Base-by-base conservation (phyloP, 2,329 filamentous ascomycete species). In the Beauveria scarabaeidicola region DNA sequence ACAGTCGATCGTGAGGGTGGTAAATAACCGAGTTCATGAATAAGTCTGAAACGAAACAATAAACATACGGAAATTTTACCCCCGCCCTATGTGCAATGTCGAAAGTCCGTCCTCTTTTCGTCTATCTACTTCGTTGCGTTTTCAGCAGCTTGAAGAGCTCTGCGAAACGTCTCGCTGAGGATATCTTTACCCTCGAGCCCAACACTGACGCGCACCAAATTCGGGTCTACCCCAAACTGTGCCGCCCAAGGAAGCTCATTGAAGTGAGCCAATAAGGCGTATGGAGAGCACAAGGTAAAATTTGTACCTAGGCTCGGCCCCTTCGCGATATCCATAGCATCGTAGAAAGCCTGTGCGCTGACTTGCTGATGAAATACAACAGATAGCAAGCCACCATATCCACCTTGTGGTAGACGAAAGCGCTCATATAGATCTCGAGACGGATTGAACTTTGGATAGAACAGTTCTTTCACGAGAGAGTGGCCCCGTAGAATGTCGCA, bases 251-350 rank as follows among this genome's bases (percentile, higher is more conserved):
- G 87, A 46, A 97, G 73, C 77, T 99, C 94, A 50, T 82, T 79
- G 68, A 94, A 99, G 73, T 99, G 94, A 5, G 94, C 94, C 36
- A 99, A 74, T 38, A 99, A 77, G 23, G 94, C 91, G 71, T 96
- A 99, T 0, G 94, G 94, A 52, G 88, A 96, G 60, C 88, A 88
- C 41, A 99, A 78, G 0, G 94, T 97, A 71, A 99, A 99, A 73
- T 99, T 99, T 0, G 94, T 97, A 2, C 94, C 94, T 53, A 99
- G 77, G 73, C 91, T 97, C 0, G 94, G 94, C 0, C 94, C 94
- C 73, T 99, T 99, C 43, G 91, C 86, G 1, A 91, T 94, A 63
- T 95, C 85, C 17, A 99, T 76, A 13, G 83, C 81, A 73, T 99
- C 91, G 73, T 88, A 97, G 72, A 97, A 97, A 1, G 84, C 81